A percentile compares a stretch with the other conserved stretches of the same genome.
These are phyloP conservation scores for Xylaria bambusicola DNA, from an alignment of 495 filamentous ascomycete species.

Conservation along the genomic window DNA sequence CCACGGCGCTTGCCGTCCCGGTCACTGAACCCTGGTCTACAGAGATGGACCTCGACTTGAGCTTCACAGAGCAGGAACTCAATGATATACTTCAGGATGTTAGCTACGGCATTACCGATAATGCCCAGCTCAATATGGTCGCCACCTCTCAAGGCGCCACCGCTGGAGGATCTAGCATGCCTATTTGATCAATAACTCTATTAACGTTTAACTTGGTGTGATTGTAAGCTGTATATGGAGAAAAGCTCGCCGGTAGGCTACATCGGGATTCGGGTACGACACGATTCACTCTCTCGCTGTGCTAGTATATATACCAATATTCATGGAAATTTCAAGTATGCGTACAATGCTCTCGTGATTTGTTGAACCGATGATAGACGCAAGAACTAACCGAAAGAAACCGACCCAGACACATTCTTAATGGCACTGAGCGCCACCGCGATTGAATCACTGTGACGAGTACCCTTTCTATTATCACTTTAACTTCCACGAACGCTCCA, in stretches of 20 bases:
- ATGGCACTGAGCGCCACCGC: too few relatives aligned
- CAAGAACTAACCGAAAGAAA: neutral
- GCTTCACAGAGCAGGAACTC: constrained; percentile 40
- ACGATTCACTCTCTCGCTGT: neutral
- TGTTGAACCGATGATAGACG: neutral
- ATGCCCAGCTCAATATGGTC: constrained; percentile 11
- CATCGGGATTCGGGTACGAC: neutral
- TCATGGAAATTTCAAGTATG: neutral
- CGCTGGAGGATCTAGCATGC: constrained; percentile 7
- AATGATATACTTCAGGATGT: constrained; percentile 42
- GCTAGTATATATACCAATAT: constrained; percentile 7
- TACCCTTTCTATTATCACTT: too few relatives aligned
- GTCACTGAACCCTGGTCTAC: constrained; percentile 18
- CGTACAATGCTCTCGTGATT: neutral
- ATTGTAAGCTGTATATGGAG: constrained; percentile 32
- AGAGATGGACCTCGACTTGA: constrained; percentile 33
- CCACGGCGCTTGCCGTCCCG: constrained; percentile 1
- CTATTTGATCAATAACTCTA: constrained; percentile 4
- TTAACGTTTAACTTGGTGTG: neutral
- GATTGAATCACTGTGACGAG: too few relatives aligned
- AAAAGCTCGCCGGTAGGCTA: constrained; percentile 23
- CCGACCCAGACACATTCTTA: too few relatives aligned
- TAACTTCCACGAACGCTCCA: too few relatives aligned
- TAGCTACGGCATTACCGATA: constrained; percentile 20
- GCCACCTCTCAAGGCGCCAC: neutral